Conservation (phyloP, 1,139 yeast genomes). For the Taiozyma onychis region DNA sequence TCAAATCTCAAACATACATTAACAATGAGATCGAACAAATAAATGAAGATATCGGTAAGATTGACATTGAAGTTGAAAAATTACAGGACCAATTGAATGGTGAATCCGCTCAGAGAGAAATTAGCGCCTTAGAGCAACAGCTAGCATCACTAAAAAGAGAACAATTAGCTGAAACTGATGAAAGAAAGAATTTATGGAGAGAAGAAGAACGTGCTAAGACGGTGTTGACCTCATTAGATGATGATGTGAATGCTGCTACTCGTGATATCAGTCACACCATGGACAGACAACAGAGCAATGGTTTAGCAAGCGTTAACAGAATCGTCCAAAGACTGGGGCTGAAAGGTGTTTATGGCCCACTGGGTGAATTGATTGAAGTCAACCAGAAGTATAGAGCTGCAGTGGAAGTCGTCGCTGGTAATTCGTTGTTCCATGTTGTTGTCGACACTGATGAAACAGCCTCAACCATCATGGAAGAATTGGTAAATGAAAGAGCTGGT, state of each 20-base stretch:
- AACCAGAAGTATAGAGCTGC: slow-evolving; percentile 82
- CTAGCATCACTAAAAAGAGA: slow-evolving; percentile 33
- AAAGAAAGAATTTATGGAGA: slow-evolving; percentile 74
- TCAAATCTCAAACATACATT: slow-evolving; percentile 16
- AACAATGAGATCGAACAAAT: slow-evolving; percentile 16
- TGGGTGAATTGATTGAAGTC: slow-evolving; percentile 77
- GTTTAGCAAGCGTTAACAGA: slow-evolving; percentile 59
- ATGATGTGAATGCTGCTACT: slow-evolving; percentile 53
- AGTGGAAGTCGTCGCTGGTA: slow-evolving; percentile 86
- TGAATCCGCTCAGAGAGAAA: slow-evolving; percentile 27
- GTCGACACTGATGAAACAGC: slow-evolving; percentile 90
- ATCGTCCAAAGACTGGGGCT: slow-evolving; percentile 54
- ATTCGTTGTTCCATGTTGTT: slow-evolving; percentile 77
- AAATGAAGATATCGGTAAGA: slow-evolving; percentile 13
- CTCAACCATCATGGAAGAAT: slow-evolving; percentile 66
- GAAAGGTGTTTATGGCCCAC: slow-evolving; percentile 69
- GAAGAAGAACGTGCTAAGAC: slow-evolving; percentile 62
- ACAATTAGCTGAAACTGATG: slow-evolving; percentile 50
- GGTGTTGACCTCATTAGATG: slow-evolving; percentile 47
- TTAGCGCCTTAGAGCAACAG: slow-evolving; percentile 26
- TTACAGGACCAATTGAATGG: slow-evolving; percentile 36
- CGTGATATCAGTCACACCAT: slow-evolving; percentile 62
- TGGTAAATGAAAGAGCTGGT: slow-evolving; percentile 67
- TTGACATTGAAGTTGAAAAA: slow-evolving; percentile 28
- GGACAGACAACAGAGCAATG: slow-evolving; percentile 66